These are phyloP conservation scores for Naematelia aurantialba DNA, from an alignment of 768 basidiomycete species.

Conservation along the genomic window DNA sequence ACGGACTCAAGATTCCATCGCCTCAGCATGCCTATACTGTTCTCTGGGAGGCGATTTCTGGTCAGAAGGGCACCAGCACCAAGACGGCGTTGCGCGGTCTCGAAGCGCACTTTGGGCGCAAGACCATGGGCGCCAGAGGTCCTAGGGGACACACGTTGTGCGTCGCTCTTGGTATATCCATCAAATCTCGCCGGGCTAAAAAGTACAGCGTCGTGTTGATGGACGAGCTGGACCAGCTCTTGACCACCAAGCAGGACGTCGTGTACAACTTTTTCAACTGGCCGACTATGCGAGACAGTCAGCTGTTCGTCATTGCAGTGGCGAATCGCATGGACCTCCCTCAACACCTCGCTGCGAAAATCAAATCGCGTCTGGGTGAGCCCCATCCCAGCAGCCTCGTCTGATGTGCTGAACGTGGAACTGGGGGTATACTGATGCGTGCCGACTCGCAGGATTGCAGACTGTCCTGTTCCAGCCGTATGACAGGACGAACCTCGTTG, in stretches of 20 bases:
- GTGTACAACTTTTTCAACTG: constrained; percentile 99
- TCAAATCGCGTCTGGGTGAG: constrained; percentile 83
- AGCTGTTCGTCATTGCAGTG: constrained; percentile 90
- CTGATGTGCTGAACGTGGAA: too few species aligned
- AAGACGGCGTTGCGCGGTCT: constrained; percentile 80
- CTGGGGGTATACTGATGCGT: background rate
- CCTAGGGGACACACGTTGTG: constrained; percentile 87
- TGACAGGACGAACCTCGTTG: constrained; percentile 64
- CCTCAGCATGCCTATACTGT: constrained; percentile 86
- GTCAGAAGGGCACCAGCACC: constrained; percentile 63
- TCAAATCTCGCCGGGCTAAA: background rate
- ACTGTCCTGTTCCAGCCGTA: constrained; percentile 70
- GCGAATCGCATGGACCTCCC: constrained; percentile 99
- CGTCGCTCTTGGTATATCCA: constrained; percentile 36
- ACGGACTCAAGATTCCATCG: constrained; percentile 88
- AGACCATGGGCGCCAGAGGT: constrained; percentile 53
- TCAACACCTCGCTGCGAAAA: constrained; percentile 87
- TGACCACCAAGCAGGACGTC: constrained; percentile 94
- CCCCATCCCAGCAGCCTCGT: too few species aligned
- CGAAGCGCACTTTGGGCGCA: constrained; percentile 69
- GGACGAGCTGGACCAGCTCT: constrained; percentile 96
- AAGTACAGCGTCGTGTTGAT: constrained; percentile 81
- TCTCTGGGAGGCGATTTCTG: constrained; percentile 89
- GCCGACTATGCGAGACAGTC: constrained; percentile 84
- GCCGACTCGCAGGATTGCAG: constrained; percentile 33